Evolutionary conservation across 192 early-diverging fungal genomes (phyloP).

Genomic region (Entomortierella beljakovae): DNA sequence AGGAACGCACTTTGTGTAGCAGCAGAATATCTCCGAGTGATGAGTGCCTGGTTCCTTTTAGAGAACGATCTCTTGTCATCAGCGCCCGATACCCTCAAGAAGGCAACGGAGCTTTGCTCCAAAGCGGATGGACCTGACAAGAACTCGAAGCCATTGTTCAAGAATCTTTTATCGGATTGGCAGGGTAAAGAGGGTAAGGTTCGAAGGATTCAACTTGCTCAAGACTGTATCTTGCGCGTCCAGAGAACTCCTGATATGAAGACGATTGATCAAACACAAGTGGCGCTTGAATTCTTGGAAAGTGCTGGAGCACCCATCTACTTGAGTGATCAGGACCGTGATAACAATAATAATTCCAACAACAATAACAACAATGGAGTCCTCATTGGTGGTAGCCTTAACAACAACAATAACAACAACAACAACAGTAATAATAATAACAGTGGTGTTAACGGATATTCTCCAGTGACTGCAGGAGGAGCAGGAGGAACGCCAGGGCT

Average conservation of each 20-base stretch:
- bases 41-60: constrained; percentile 54
- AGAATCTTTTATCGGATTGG: constrained; percentile 55
- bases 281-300: constrained; percentile 48
- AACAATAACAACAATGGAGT: not conserved
- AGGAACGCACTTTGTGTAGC: constrained; percentile 43
- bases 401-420: constrained; percentile 12
- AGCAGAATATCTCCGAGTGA: constrained; percentile 47
- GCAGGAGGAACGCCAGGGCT: constrained; percentile 27
- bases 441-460: not conserved
- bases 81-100: constrained; percentile 49
- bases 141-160: constrained; percentile 54
- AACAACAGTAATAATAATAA: constrained; percentile 4
- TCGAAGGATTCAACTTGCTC: constrained; percentile 42
- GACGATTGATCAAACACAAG: constrained; percentile 49
- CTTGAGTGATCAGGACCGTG: constrained; percentile 13
- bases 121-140: constrained; percentile 52
- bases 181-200: constrained; percentile 53
- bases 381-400: not conserved
- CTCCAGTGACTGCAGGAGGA: not conserved
- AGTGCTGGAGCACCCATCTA: constrained; percentile 30
- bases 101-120: constrained; percentile 45
- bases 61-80: constrained; percentile 55
- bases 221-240: constrained; percentile 43
- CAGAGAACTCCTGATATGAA: constrained; percentile 52
- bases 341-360: not conserved